Evolutionary conservation across 768 basidiomycete genomes (phyloP).

Genomic region (Cubamyces lactineus): DNA sequence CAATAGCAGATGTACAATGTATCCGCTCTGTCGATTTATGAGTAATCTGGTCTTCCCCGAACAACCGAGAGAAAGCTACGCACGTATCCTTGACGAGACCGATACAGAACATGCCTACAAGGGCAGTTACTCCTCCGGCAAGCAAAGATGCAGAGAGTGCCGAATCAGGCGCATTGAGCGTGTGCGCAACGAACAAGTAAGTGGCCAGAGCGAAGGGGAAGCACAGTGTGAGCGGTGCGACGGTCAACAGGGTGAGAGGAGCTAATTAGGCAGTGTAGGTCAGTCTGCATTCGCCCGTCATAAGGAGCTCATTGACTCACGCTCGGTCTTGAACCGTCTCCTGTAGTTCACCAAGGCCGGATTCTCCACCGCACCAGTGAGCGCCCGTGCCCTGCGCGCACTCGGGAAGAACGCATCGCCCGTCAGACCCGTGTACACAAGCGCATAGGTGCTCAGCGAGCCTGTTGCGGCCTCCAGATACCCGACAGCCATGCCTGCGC

Average conservation of each 20-base stretch:
- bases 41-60: not conserved
- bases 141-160: slow-evolving; percentile 77
- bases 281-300: not conserved
- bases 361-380: slow-evolving; percentile 59
- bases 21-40: slow-evolving; percentile 49
- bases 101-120: slow-evolving; percentile 83
- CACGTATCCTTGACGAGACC: slow-evolving; percentile 79
- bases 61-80: slow-evolving; percentile 30
- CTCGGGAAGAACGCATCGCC: slow-evolving; percentile 56
- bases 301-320: slow-evolving; percentile 41
- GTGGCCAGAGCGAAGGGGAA: slow-evolving; percentile 81
- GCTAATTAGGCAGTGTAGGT: slow-evolving; percentile 38
- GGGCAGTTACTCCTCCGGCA: slow-evolving; percentile 76
- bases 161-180: slow-evolving; percentile 66
- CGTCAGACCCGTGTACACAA: slow-evolving; percentile 58
- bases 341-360: slow-evolving; percentile 43
- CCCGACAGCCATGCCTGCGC: slow-evolving; percentile 42
- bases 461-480: slow-evolving; percentile 51
- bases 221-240: slow-evolving; percentile 77
- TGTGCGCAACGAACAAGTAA: slow-evolving; percentile 90
- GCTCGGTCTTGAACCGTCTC: slow-evolving; percentile 58
- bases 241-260: slow-evolving; percentile 72
- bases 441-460: slow-evolving; percentile 61
- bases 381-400: slow-evolving; percentile 57
- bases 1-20: slow-evolving; percentile 70